Evolutionary conservation across 2,329 filamentous ascomycete species (phyloP).

Genomic region (Botrytis pseudocinerea): DNA sequence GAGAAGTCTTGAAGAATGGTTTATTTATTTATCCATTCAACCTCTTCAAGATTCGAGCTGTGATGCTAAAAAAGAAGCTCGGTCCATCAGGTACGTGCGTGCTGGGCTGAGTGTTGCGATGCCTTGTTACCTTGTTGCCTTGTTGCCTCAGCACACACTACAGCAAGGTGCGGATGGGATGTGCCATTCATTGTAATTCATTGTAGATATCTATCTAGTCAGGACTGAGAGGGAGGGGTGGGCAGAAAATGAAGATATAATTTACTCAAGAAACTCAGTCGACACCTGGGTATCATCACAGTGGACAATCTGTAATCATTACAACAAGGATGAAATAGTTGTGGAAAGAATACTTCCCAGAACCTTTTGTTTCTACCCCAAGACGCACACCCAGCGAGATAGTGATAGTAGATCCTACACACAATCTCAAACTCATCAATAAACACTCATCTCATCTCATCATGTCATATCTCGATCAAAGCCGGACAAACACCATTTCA

Average conservation of each 20-base stretch:
- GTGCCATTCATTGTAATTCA: background rate
- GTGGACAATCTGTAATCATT: rapidly evolving
- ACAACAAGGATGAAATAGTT: background rate
- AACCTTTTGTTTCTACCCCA: background rate
- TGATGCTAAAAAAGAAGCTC: conserved; percentile 3
- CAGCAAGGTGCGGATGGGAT: background rate
- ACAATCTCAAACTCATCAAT: background rate
- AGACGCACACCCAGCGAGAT: background rate
- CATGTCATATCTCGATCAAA: background rate
- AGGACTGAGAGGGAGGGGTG: no score
- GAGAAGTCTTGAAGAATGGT: background rate
- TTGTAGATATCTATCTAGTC: no score
- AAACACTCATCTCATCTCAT: background rate
- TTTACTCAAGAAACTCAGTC: background rate
- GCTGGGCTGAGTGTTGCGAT: background rate
- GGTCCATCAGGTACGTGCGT: background rate
- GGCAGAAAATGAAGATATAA: background rate
- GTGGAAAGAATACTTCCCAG: background rate
- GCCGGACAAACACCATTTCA: background rate
- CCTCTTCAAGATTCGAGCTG: background rate
- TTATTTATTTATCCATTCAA: background rate
- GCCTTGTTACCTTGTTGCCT: background rate
- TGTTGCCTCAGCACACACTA: background rate
- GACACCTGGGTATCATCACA: background rate
- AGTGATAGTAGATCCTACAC: background rate